phyloP scores from a whole-genome alignment of 2,329 filamentous ascomycete genomes.

The Pseudogymnoascus sp. region DNA sequence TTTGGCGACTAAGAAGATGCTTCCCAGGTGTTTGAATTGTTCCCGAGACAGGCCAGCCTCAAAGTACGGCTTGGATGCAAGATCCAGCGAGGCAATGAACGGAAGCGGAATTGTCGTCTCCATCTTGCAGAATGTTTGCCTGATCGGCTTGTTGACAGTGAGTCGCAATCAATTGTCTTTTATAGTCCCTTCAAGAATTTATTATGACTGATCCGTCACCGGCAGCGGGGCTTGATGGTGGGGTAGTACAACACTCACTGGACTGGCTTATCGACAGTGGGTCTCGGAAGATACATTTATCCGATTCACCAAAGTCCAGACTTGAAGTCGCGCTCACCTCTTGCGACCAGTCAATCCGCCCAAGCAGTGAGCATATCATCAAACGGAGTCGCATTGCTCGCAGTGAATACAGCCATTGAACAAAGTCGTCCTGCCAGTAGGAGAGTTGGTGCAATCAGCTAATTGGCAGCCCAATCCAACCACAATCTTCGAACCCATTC shows the following conservation, averaged over 20 bases:
- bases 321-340: neutral
- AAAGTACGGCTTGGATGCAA: constrained; percentile 33
- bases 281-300: neutral
- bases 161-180: neutral
- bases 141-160: neutral
- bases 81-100: constrained; percentile 51
- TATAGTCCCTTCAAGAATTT: neutral
- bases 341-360: neutral
- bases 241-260: constrained; percentile 7
- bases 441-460: neutral
- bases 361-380: neutral
- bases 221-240: constrained; percentile 8
- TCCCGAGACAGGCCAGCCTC: constrained; percentile 44
- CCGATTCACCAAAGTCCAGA: neutral
- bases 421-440: neutral
- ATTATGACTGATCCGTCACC: constrained; percentile 6
- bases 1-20: constrained; percentile 48
- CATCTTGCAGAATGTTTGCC: constrained; percentile 35
- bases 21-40: constrained; percentile 51
- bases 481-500: neutral
- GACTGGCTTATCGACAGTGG: constrained; percentile 15
- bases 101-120: constrained; percentile 57
- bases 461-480: neutral
- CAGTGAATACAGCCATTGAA: neutral
- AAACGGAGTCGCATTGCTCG: neutral